Base-by-base conservation (phyloP, 1,139 yeast species). In the Nakaseomyces nivariensis region DNA sequence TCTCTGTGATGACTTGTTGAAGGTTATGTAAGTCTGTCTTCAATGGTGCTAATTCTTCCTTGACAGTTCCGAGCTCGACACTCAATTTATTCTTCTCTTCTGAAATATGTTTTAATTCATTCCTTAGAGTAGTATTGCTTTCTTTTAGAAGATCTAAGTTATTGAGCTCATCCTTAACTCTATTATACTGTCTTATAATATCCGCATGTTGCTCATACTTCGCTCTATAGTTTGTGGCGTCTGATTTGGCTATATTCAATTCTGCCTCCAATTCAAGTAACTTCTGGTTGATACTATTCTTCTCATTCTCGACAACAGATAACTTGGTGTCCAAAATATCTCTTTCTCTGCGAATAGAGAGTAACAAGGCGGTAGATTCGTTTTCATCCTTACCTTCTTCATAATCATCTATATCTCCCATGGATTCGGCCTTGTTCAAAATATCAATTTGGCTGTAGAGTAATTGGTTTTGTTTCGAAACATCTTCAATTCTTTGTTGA, bases 101-200 rank as follows among this genome's bases (percentile, higher is more conserved):
- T 58, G 51, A 33, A 48, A 50, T 51, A n/a, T 53, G 51, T 10
- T 63, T 60, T 46, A 71, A 67, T 54, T 85, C 92, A 46, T 73
- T 71, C 52, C 95, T 76, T 54, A 88, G 72, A 8, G 85, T 76
- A n/a, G 75, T 71, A 59, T 87, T 86, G 59, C 89, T 84, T 60
- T 88, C 96, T 51, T 87, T 77, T 53, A 85, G 71, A 41, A 85
- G 73, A 55, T 79, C 82, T 62, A 87, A 67, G 55, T 85, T 90
- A 51, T 81, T 79, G 49, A 85, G 69, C 60, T 83, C 85, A 44
- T 76, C 77, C 55, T 77, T 61, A 51, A 85, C 67, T 45, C 74
- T 73, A 11, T 74, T 68, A 49, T 81, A 80, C 42, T 80, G 81
- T 27, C 71, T 65, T 2, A 73, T 62, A 22, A 72, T 63, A 9